phyloP scores from a whole-genome alignment of 257 asterid genomes.

The Solanum peruvianum region DNA sequence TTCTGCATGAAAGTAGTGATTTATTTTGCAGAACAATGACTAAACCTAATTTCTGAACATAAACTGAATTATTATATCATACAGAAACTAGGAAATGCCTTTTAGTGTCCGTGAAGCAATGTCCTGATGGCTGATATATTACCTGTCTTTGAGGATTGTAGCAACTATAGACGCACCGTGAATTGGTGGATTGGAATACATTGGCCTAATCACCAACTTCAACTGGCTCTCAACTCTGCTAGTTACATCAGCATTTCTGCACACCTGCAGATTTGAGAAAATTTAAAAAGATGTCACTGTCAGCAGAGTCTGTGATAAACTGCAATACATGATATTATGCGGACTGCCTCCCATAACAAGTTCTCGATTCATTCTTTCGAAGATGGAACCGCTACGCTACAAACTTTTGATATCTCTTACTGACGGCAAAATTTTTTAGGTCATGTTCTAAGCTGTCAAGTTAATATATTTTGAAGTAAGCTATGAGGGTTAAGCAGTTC shows the following conservation, averaged over 20 bases:
- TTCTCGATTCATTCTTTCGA: background rate
- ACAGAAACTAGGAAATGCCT: background rate
- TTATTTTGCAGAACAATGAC: background rate
- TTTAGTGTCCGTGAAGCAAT: background rate
- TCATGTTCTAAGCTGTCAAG: background rate
- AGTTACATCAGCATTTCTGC: constrained; percentile 73
- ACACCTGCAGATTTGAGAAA: constrained; percentile 42
- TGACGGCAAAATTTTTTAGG: background rate
- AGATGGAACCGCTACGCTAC: background rate
- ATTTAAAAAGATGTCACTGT: background rate
- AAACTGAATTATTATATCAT: background rate
- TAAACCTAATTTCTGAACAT: background rate
- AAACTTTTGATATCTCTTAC: background rate
- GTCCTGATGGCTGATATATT: background rate
- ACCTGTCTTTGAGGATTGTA: constrained; percentile 90
- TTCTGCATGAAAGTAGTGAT: constrained; percentile 25
- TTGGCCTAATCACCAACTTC: constrained; percentile 92
- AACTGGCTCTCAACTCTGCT: constrained; percentile 95
- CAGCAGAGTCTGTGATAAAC: background rate
- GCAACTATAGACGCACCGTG: constrained; percentile 98
- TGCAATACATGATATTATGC: background rate
- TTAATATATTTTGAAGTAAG: background rate
- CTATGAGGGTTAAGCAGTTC: background rate
- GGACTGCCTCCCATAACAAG: background rate
- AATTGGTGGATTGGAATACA: constrained; percentile 95